Percentiles rank a stretch among this genome's conserved stretches.
These are phyloP conservation scores for Zasmidium angulare DNA, from an alignment of 2,329 filamentous ascomycete genomes.

Conservation along the genomic window DNA sequence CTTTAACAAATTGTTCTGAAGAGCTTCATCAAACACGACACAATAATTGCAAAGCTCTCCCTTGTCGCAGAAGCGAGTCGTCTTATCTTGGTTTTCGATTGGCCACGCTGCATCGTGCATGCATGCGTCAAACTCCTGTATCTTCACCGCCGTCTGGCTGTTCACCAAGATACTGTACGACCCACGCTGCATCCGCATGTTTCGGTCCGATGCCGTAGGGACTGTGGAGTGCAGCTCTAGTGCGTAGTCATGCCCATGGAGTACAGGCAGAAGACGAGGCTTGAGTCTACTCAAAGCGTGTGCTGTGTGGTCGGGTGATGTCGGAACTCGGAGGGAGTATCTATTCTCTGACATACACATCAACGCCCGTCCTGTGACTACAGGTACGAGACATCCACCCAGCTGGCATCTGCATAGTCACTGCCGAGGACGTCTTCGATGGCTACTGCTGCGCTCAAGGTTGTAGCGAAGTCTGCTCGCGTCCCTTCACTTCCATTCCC, in stretches of 20 bases:
- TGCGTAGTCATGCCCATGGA: background rate
- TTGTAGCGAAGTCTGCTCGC: slow-evolving; percentile 52
- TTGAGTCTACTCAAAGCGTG: background rate
- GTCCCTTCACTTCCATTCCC: slow-evolving; percentile 57
- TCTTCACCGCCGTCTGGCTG: background rate
- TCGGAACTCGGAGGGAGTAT: background rate
- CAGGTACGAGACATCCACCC: slow-evolving; percentile 46
- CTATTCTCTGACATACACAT: too few species aligned
- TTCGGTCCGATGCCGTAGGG: background rate
- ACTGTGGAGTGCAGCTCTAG: slow-evolving; percentile 3
- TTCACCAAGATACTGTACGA: background rate
- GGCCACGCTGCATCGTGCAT: too few species aligned
- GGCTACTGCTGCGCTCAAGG: slow-evolving; percentile 40
- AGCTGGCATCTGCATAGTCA: slow-evolving; percentile 37
- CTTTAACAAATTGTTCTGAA: background rate
- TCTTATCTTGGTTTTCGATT: too few species aligned
- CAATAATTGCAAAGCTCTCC: background rate
- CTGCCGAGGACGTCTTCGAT: slow-evolving; percentile 50
- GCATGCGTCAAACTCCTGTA: background rate
- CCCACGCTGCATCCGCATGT: background rate
- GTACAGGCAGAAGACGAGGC: background rate
- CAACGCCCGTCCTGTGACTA: background rate
- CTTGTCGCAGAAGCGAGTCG: too few species aligned
- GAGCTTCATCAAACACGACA: background rate
- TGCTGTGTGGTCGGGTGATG: background rate